Evolutionary conservation across 2,329 filamentous ascomycete genomes (phyloP), one percentile per base, ranked within the genome.

Genomic region (Cytospora piceicola): DNA sequence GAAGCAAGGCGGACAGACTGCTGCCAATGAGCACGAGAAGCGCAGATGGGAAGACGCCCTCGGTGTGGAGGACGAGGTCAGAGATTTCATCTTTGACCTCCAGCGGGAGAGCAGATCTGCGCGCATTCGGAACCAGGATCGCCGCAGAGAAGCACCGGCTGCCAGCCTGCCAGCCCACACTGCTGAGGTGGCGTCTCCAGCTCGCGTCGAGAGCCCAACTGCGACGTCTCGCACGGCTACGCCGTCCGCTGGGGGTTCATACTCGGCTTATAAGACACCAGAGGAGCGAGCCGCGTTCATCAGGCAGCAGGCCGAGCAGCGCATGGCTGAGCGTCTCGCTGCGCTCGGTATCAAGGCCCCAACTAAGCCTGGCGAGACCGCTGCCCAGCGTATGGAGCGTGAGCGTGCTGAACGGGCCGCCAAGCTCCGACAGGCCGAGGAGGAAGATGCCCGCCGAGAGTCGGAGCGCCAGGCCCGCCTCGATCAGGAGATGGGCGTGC

Each of bases 41-140:
- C 88, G 95, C 68, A 88, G 95, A 68, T 99, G 95, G 95, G 93
- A 99, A 72, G 95, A 99, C 77, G 95, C 88, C 12, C 84, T 99
- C 46, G 95, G 95, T 32, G 95, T 99, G 32, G 95, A 99, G 75
- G 94, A 99, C 73, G 93, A 97, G 73, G 91, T 98, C 68, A 92
- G 93, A 73, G 95, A 99, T 74, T 98, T 99, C 77, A 99, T 99
- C 75, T 98, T 95, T 75, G 95, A 98, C 71, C 81, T 99, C 61
- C 94, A 97, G 76, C 88, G 94, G 68, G 91, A 89, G 68, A 96
- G 93, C 76, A 88, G 93, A 70, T 85, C 92, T 69, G 84, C 92
- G 61, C 89, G 89, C 66, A 79, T 96, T 65, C 83, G 85, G 66
- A 79, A 81, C 58, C 87, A 85, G 74, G 89, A 88, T 67, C 84